A percentile compares a stretch with the other conserved stretches of the same genome.
These are phyloP conservation scores for Aspergillus olivimuriae DNA, from an alignment of 495 filamentous ascomycete species.

Conservation along the genomic window DNA sequence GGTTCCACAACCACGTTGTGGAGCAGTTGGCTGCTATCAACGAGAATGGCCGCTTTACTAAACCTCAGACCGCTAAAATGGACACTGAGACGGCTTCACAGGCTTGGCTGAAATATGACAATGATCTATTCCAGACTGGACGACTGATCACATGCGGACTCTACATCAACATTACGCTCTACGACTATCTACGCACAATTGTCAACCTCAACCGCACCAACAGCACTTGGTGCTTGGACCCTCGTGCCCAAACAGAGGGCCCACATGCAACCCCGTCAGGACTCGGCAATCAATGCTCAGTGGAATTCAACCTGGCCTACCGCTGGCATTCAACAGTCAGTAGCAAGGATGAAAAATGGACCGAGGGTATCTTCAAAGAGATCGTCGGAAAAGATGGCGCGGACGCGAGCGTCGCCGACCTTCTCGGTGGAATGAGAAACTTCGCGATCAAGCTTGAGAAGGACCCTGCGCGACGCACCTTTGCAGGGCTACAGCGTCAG, in stretches of 20 bases:
- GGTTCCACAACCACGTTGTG: slow-evolving; percentile 39
- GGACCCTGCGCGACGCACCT: slow-evolving; percentile 20
- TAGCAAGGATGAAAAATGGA: slow-evolving; percentile 39
- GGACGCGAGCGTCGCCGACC: slow-evolving; percentile 42
- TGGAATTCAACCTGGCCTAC: slow-evolving; percentile 50
- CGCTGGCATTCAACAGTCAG: slow-evolving; percentile 42
- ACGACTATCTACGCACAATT: slow-evolving; percentile 24
- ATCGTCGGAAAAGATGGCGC: slow-evolving; percentile 28
- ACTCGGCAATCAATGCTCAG: slow-evolving; percentile 43
- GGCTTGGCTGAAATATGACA: slow-evolving; percentile 21
- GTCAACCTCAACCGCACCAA: slow-evolving; percentile 11
- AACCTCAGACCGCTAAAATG: neutral
- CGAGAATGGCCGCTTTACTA: slow-evolving; percentile 30
- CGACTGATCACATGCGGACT: slow-evolving; percentile 32
- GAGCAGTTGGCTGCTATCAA: slow-evolving; percentile 30
- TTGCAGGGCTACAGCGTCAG: slow-evolving; percentile 6
- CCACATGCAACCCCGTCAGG: slow-evolving; percentile 14
- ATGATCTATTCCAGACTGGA: slow-evolving; percentile 36
- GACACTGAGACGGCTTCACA: neutral
- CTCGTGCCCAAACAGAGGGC: slow-evolving; percentile 13
- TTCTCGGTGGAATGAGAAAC: slow-evolving; percentile 45
- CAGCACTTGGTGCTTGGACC: slow-evolving; percentile 24
- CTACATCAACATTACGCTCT: slow-evolving; percentile 18
- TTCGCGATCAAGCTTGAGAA: slow-evolving; percentile 32
- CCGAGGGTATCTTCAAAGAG: slow-evolving; percentile 27